Evolutionary conservation across 2,329 filamentous ascomycete species (phyloP), one percentile per base, ranked within the genome.

Genomic region (Ophiosphaerella herpotricha): DNA sequence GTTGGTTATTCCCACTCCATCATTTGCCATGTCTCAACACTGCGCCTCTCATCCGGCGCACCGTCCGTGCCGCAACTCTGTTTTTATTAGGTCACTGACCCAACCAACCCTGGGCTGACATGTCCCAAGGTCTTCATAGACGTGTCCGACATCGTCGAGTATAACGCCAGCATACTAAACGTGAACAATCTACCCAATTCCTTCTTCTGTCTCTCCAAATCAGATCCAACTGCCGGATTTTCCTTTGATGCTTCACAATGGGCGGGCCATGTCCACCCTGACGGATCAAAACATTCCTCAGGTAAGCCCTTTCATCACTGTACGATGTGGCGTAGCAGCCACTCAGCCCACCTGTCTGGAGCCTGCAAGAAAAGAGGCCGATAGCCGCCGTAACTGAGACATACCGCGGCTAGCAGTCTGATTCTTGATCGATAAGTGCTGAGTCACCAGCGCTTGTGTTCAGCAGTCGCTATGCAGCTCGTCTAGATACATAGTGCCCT

Each of bases 111-210:
- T 13, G 2, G 26, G 26, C 41, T 43, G 52, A 58, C 39, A 46
- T 40, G n/a, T 33, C 18, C 13, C 12, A 16, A 83, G 80, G 78
- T 86, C 3, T 90, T 86, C 66, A 74, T 90, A 74, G 91, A 97
- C 66, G 89, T 93, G 37, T 93, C 90, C 7, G 90, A 96, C 57
- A 85, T 97, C 58, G 78, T 97, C 47, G 83, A 88, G 37, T 95
- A 92, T 77, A 97, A 97, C 67, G 63, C 87, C 43, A 80, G 79
- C 14, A 78, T 90, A 23, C 73, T 97, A 39, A 95, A 93, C 67
- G 73, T 61, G 16, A 78, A 86, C 62, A 80, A 86, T 50, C 74
- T 92, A 40, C 57, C 68, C 1, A 71, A 85, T 43, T 91, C 90
- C 0, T 97, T 92, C 76, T 97, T 97, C 70, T 85, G 87, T 61